phyloP scores from a whole-genome alignment of 768 basidiomycete species.

The Lactarius tabidus region DNA sequence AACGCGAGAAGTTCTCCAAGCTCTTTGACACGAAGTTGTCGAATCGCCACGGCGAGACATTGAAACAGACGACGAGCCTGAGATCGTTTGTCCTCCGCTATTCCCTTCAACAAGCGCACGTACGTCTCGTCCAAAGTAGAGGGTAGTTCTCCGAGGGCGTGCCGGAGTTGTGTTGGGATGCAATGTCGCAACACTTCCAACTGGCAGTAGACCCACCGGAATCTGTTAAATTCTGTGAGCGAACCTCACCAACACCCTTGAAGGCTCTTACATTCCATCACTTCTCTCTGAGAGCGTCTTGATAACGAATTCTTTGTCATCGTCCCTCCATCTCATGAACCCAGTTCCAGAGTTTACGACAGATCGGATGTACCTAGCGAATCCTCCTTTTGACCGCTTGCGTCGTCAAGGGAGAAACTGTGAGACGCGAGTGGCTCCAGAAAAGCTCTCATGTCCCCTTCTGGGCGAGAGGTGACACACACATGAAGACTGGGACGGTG shows the following conservation, averaged over 20 bases:
- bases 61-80: not conserved
- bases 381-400: not conserved
- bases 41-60: not conserved
- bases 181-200: not conserved
- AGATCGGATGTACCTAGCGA: too few relatives aligned
- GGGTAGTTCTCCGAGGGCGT: not conserved
- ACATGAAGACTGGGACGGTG: not conserved
- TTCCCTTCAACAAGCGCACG: not conserved
- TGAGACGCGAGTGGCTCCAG: not conserved
- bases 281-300: too few relatives aligned
- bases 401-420: not conserved
- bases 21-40: not conserved
- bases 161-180: not conserved
- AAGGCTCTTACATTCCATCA: not conserved
- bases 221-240: not conserved
- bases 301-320: too few relatives aligned
- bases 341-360: too few relatives aligned
- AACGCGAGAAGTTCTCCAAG: not conserved
- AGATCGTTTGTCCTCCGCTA: not conserved
- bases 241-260: not conserved
- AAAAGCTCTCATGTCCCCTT: not conserved
- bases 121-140: not conserved
- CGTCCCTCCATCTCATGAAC: too few relatives aligned
- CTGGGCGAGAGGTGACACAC: not conserved
- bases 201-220: not conserved